Conservation (phyloP, 2,329 filamentous ascomycete genomes). For the Ophiosphaerella korrae region DNA sequence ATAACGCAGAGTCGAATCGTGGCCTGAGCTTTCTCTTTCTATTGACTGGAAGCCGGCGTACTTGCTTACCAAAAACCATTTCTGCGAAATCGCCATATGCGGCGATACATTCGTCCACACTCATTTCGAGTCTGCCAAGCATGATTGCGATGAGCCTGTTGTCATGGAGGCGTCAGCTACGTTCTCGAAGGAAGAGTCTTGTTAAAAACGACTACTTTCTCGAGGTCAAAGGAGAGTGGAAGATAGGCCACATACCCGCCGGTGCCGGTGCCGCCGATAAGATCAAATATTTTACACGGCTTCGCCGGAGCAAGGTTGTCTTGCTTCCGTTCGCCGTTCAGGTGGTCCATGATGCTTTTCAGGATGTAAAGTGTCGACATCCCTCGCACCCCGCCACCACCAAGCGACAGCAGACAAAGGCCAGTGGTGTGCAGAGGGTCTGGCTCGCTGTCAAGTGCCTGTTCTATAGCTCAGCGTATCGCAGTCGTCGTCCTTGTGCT, state of each 20-base stretch:
- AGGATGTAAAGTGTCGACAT: slow-evolving; percentile 29
- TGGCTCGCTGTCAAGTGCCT: slow-evolving; percentile 7
- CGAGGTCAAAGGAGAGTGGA: too few relatives aligned
- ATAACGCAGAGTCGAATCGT: slow-evolving; percentile 9
- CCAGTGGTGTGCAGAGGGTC: slow-evolving; percentile 12
- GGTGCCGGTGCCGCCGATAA: slow-evolving; percentile 30
- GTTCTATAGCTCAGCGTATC: too few relatives aligned
- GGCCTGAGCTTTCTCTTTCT: slow-evolving; percentile 7
- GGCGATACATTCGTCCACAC: slow-evolving; percentile 16
- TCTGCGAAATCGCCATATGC: slow-evolving; percentile 9
- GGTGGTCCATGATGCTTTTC: slow-evolving; percentile 19
- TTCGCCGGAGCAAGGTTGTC: slow-evolving; percentile 3
- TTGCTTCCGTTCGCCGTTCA: not conserved
- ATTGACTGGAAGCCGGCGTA: not conserved
- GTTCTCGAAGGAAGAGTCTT: not conserved
- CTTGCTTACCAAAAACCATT: slow-evolving; percentile 7
- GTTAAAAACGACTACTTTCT: too few relatives aligned
- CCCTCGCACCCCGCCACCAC: slow-evolving; percentile 34
- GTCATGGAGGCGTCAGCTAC: too few relatives aligned
- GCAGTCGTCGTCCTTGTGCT: too few relatives aligned
- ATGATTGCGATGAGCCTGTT: slow-evolving; percentile 19
- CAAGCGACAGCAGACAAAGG: slow-evolving; percentile 21
- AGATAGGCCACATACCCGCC: slow-evolving; percentile 14
- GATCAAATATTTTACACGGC: slow-evolving; percentile 23
- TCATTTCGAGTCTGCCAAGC: slow-evolving; percentile 24